Base-by-base conservation (phyloP, 2,329 filamentous ascomycete species). In the Pseudofabraea citricarpa region DNA sequence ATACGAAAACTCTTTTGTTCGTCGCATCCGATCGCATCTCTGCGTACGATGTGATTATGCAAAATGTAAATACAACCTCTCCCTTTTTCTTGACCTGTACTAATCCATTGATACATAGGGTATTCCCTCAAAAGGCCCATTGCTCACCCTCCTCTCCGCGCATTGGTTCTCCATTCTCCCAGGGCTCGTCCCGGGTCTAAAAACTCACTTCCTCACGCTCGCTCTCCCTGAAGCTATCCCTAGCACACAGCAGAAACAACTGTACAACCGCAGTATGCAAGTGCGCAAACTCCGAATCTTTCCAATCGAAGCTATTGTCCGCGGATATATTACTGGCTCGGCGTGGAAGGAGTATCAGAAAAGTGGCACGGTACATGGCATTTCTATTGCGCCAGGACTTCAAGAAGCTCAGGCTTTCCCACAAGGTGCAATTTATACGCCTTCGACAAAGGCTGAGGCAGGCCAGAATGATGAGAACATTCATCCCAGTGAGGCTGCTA, bases 11-110 rank as follows among this genome's bases (percentile, higher is more conserved):
- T 2, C 77, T 95, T 4, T 82, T 95, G 44, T 91, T 95, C 61
- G 81, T 90, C 43, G 85, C 87, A 19, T 86, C 87, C 12, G 90
- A 96, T 69, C 85, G 93, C 54, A 93, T 96, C 64, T 95, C 89
- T 19, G 93, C 93, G 44, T 97, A 91, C 72, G 91, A 97, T 75
- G 89, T 94, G 56, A 81, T 95, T 56, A 82, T 95, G 74, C 70
- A 78, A 57, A 96, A 93, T 67, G 81, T 83, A 63, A 59, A 66
- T 77, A 40, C 69, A 71, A 36, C 69, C 21, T 58, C 63, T 36
- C 59, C 65, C 48, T 56, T 70, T 46, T 64, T 63, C 40, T 70
- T 70, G 12, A 71, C 76, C 56, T 81, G 76, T 23, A 20, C 29
- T 18, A 20, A 35, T 15, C 39, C 18, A 7, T 45, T 47, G 33